Evolutionary conservation across 352 stramenopile genomes (phyloP).

Genomic region (Phytophthora meadii): DNA sequence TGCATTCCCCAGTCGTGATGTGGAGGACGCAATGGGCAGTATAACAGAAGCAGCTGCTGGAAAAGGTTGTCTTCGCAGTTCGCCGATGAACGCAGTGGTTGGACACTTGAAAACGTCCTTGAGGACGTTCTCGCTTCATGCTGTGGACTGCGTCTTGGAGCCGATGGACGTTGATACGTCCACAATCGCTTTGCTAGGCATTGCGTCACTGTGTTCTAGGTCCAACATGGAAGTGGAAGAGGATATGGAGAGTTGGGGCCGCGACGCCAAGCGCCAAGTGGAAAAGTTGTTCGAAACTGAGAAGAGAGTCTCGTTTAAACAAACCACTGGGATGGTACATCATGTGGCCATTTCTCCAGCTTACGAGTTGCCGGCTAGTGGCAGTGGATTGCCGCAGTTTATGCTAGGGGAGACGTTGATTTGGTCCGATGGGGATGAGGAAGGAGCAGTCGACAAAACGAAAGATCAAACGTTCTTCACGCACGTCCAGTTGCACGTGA

Average conservation of each 20-base stretch:
- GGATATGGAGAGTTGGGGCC: constrained; percentile 37
- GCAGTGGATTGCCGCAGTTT: constrained; percentile 52
- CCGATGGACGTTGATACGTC: constrained; percentile 38
- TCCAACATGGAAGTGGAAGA: constrained; percentile 48
- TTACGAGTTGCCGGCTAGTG: constrained; percentile 45
- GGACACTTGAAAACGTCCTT: constrained; percentile 44
- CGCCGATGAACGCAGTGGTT: constrained; percentile 44
- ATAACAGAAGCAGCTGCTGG: constrained; percentile 8
- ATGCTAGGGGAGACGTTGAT: constrained; percentile 45
- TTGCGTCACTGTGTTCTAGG: constrained; percentile 50
- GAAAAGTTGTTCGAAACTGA: constrained; percentile 37
- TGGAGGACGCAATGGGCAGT: constrained; percentile 30
- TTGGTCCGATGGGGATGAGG: constrained; percentile 36
- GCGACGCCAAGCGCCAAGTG: constrained; percentile 33
- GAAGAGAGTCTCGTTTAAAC: constrained; percentile 27
- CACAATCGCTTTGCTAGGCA: constrained; percentile 39
- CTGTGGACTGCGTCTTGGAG: constrained; percentile 52
- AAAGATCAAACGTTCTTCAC: constrained; percentile 38
- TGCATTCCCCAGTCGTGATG: constrained; percentile 41
- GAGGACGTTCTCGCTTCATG: constrained; percentile 43
- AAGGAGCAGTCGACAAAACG: constrained; percentile 2
- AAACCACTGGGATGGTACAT: constrained; percentile 38
- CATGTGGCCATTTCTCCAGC: constrained; percentile 39
- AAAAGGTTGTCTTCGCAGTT: constrained; percentile 44
- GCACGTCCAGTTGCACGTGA: constrained; percentile 42